These are phyloP conservation scores for Phytophthora citrophthora DNA, from an alignment of 352 stramenopile genomes.

Conservation along the genomic window DNA sequence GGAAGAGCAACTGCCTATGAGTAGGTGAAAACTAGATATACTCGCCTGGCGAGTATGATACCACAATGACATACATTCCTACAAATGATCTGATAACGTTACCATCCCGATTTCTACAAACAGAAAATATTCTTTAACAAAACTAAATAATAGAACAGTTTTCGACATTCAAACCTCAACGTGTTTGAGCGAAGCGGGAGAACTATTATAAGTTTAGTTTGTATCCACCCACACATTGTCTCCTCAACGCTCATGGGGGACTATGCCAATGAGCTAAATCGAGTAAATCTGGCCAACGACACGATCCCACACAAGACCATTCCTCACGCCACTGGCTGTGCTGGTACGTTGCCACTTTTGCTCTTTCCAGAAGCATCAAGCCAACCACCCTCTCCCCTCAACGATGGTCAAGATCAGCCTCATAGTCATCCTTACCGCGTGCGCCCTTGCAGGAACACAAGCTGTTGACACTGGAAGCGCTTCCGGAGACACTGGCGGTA, in stretches of 20 bases:
- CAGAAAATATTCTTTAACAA: too few species aligned
- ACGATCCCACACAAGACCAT: too few species aligned
- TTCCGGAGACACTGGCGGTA: not conserved
- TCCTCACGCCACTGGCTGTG: too few species aligned
- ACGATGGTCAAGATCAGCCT: slow-evolving; percentile 33
- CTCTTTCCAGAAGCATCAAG: not conserved
- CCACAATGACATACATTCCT: too few species aligned
- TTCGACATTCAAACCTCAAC: too few species aligned
- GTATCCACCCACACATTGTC: too few species aligned
- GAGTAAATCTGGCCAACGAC: not conserved
- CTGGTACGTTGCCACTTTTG: slow-evolving; percentile 10
- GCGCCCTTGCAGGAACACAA: slow-evolving; percentile 4
- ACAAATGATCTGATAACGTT: too few species aligned
- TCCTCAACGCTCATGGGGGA: not conserved
- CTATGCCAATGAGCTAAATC: not conserved
- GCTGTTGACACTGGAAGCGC: slow-evolving; percentile 3
- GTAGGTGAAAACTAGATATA: not conserved
- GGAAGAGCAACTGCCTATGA: not conserved
- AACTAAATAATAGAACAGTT: too few species aligned
- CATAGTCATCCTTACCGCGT: slow-evolving; percentile 7
- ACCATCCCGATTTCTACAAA: too few species aligned
- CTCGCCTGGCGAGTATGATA: too few species aligned
- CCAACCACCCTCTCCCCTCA: not conserved
- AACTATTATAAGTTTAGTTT: not conserved
- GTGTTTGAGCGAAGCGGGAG: not conserved